These are phyloP conservation scores for Phalaenopsis hybrid DNA, from an alignment of 116 monocot genomes.

Conservation along the genomic window DNA sequence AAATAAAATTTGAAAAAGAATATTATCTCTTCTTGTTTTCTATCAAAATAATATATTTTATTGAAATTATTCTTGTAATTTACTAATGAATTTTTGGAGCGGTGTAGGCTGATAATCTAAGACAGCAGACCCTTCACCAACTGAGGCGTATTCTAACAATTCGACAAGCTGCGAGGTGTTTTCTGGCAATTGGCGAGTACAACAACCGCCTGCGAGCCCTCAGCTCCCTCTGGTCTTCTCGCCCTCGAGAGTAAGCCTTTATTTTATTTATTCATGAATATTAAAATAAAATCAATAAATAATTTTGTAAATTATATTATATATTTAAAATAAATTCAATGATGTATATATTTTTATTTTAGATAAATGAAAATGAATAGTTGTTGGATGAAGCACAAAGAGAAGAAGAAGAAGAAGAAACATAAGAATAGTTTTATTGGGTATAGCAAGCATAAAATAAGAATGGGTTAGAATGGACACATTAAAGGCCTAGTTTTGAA, in stretches of 20 bases:
- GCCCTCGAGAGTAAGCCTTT: slow-evolving; percentile 67
- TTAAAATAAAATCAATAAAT: no score
- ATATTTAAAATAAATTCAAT: no score
- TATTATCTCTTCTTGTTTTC: background rate
- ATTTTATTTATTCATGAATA: background rate
- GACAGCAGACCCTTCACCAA: slow-evolving; percentile 84
- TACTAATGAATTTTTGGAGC: background rate
- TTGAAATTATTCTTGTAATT: background rate
- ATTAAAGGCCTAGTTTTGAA: no score
- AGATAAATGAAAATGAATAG: no score
- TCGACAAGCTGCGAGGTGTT: slow-evolving; percentile 71
- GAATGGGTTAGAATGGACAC: no score
- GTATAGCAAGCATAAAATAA: no score
- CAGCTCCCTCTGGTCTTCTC: slow-evolving; percentile 84
- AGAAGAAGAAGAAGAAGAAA: no score
- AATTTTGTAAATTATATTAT: no score
- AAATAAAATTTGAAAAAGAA: background rate
- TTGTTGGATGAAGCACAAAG: no score
- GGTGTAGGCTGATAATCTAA: slow-evolving; percentile 70
- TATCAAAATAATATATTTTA: background rate
- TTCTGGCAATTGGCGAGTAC: slow-evolving; percentile 78
- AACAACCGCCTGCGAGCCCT: slow-evolving; percentile 69
- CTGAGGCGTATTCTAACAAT: slow-evolving; percentile 57
- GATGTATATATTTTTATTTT: no score
- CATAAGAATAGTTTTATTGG: no score